Percentiles rank a stretch among this genome's conserved stretches.
Conservation (phyloP, 2,329 filamentous ascomycete species). For the Xenoacremonium recifei region DNA sequence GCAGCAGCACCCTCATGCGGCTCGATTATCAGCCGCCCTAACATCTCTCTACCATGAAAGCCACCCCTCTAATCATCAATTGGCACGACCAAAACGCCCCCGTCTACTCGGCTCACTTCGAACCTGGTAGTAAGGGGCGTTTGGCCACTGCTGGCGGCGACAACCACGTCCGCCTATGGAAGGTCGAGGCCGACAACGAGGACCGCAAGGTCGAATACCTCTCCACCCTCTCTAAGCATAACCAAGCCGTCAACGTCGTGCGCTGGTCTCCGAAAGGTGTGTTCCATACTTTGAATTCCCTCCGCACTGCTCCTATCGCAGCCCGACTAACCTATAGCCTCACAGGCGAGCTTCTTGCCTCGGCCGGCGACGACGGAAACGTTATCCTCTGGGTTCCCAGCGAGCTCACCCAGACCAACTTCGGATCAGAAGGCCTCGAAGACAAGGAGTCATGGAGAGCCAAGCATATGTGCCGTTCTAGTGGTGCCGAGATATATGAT, state of each 20-base stretch:
- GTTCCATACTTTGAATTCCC: constrained; percentile 19
- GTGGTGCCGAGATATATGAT: constrained; percentile 95
- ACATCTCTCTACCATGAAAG: constrained; percentile 72
- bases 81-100: constrained; percentile 98
- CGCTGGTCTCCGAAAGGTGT: constrained; percentile 91
- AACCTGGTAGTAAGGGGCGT: constrained; percentile 85
- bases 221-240: constrained; percentile 88
- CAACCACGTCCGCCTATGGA: constrained; percentile 96
- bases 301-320: no score
- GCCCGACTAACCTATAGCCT: background rate
- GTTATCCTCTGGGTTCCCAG: constrained; percentile 94
- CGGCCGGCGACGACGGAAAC: constrained; percentile 95
- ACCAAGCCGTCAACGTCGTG: constrained; percentile 96
- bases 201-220: constrained; percentile 89
- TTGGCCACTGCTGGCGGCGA: constrained; percentile 94
- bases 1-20: constrained; percentile 31
- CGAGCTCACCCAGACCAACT: constrained; percentile 65
- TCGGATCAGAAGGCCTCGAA: constrained; percentile 82
- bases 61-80: constrained; percentile 91
- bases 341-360: constrained; percentile 85
- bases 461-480: constrained; percentile 96
- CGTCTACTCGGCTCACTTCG: constrained; percentile 97
- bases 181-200: constrained; percentile 78
- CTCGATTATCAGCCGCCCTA: constrained; percentile 24
- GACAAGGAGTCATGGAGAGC: constrained; percentile 97